Evolutionary conservation across 208 protist species (phyloP).

Genomic region (Acanthamoeba castellanii): DNA sequence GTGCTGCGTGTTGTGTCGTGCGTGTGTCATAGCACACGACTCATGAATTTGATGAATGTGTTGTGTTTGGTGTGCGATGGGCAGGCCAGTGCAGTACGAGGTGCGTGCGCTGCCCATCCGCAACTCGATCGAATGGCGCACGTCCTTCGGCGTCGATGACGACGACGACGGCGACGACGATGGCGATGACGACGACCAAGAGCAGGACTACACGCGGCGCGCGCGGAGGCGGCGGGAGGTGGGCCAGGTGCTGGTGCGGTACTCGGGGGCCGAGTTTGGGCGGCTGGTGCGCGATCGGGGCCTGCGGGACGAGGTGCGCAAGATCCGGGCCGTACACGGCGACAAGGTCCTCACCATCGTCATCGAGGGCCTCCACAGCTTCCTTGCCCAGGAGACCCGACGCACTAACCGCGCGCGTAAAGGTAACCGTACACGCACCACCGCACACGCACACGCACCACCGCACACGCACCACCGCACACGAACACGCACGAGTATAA

Average conservation of each 20-base stretch:
- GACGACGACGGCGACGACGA: neutral
- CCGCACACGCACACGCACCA: neutral
- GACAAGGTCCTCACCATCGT: constrained; percentile 66
- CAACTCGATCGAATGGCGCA: constrained; percentile 66
- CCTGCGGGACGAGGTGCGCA: neutral
- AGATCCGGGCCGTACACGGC: constrained; percentile 3
- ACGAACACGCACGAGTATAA: neutral
- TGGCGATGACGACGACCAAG: neutral
- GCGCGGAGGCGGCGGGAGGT: neutral
- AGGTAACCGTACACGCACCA: too few relatives aligned
- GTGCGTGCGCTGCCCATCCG: constrained; percentile 11
- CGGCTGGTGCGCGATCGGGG: neutral
- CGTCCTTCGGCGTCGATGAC: constrained; percentile 8
- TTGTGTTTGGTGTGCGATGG: neutral
- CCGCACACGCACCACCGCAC: neutral
- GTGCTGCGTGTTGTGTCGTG: neutral
- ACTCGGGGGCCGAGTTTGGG: constrained; percentile 49
- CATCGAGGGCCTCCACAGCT: constrained; percentile 4
- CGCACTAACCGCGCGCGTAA: neutral
- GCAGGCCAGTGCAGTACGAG: constrained; percentile 4
- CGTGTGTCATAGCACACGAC: neutral
- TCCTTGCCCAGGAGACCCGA: neutral
- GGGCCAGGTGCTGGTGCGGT: constrained; percentile 33
- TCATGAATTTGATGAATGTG: neutral
- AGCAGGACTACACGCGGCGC: neutral